Percentiles rank a stretch among this genome's conserved stretches.
Conservation (phyloP, 108 stramenopile genomes). For the Cyclotella kingstonii region DNA sequence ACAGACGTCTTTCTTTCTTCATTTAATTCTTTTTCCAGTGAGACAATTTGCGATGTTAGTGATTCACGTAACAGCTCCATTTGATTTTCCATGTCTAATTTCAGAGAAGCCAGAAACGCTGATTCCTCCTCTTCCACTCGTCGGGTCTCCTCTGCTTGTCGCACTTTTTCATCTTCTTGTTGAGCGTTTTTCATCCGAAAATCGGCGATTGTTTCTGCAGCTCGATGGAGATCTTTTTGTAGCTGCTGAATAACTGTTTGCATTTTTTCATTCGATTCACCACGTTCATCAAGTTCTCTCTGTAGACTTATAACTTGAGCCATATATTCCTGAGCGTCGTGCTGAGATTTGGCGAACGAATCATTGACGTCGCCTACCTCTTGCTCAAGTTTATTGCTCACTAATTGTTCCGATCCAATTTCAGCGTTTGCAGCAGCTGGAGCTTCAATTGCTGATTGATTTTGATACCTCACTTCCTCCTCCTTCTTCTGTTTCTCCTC, state of each 20-base stretch:
- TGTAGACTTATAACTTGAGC: constrained; percentile 17
- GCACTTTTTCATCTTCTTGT: constrained; percentile 31
- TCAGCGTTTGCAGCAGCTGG: neutral
- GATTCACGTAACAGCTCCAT: constrained; percentile 33
- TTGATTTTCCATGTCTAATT: constrained; percentile 39
- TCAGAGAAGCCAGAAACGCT: constrained; percentile 23
- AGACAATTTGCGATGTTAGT: constrained; percentile 31
- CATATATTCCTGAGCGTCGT: constrained; percentile 8
- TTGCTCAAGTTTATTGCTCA: constrained; percentile 38
- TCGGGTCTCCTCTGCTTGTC: constrained; percentile 23
- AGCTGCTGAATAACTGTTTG: constrained; percentile 25
- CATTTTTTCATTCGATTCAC: constrained; percentile 28
- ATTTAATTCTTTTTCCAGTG: constrained; percentile 37
- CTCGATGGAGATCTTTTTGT: constrained; percentile 38
- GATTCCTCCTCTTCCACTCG: constrained; percentile 37
- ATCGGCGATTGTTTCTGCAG: constrained; percentile 40
- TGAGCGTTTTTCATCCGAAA: constrained; percentile 24
- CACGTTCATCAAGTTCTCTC: constrained; percentile 18
- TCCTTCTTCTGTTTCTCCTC: neutral
- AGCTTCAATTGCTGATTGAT: constrained; percentile 1
- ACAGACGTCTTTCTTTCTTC: constrained; percentile 37
- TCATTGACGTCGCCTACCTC: constrained; percentile 44
- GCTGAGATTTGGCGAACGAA: constrained; percentile 21
- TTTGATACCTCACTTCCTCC: neutral
- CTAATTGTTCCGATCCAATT: neutral